These are phyloP conservation scores for Solanum aculeatissimum DNA, from an alignment of 305 asterid genomes.

Conservation along the genomic window DNA sequence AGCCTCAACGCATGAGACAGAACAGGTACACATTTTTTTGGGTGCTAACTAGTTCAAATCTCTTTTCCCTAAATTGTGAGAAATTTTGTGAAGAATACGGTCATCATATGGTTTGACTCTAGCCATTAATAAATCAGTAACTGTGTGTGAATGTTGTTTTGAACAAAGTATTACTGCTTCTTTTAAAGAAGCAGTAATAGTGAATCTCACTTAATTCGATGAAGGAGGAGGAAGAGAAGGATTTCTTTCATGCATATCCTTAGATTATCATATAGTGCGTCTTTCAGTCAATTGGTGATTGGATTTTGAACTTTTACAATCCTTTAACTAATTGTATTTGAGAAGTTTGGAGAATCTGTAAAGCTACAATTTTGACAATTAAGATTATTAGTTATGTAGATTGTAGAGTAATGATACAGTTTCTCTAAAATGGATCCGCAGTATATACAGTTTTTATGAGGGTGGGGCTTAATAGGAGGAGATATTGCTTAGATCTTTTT, in stretches of 20 bases:
- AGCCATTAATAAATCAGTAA: background rate
- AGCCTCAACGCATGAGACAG: slow-evolving; percentile 45
- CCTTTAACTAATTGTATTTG: background rate
- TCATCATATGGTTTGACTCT: background rate
- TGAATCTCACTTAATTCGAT: background rate
- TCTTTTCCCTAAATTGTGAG: background rate
- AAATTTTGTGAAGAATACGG: background rate
- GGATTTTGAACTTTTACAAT: background rate
- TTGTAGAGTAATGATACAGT: background rate
- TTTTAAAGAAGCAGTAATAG: background rate
- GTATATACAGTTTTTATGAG: background rate
- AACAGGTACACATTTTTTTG: slow-evolving; percentile 36
- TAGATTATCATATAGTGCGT: background rate
- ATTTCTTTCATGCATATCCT: background rate
- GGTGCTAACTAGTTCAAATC: background rate
- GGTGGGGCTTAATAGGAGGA: background rate
- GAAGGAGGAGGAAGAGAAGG: background rate
- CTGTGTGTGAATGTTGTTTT: background rate
- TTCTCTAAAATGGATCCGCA: background rate
- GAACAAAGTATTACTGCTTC: background rate
- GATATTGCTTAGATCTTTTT: background rate
- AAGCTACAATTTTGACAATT: background rate
- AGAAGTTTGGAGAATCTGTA: background rate
- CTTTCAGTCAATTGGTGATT: background rate
- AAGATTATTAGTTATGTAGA: background rate